These are phyloP conservation scores for Eragrostis nindensis DNA, from an alignment of 176 grass and related monocot species.

Conservation along the genomic window DNA sequence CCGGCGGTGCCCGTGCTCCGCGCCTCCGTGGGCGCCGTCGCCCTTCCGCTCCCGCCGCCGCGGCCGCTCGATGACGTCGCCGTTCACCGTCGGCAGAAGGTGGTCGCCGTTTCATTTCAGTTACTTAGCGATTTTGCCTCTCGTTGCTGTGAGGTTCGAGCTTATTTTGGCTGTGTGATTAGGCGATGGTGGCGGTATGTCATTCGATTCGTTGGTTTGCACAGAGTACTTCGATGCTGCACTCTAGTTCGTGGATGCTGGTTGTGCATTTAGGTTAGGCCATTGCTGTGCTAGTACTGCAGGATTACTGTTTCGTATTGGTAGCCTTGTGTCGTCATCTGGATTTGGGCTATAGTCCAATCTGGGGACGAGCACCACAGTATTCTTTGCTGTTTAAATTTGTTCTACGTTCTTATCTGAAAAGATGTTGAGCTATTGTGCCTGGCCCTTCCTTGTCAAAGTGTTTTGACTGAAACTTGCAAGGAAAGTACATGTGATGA, in stretches of 20 bases:
- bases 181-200: background rate
- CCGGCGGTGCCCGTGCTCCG: constrained; percentile 41
- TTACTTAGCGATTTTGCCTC: background rate
- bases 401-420: background rate
- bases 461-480: background rate
- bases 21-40: constrained; percentile 29
- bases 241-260: background rate
- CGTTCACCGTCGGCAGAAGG: constrained; percentile 49
- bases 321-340: constrained; percentile 15
- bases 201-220: background rate
- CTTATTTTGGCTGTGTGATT: background rate
- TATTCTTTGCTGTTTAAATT: background rate
- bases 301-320: constrained; percentile 5
- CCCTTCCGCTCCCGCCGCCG: constrained; percentile 33
- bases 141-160: background rate
- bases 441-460: background rate
- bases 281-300: background rate
- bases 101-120: background rate
- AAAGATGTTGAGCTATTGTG: background rate
- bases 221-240: background rate
- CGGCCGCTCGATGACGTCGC: constrained; percentile 22
- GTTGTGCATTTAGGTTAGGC: constrained; percentile 6
- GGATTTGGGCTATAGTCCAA: background rate
- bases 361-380: background rate
- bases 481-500: background rate